phyloP scores from a whole-genome alignment of 345 rosid genomes.

The Gossypium bickii region DNA sequence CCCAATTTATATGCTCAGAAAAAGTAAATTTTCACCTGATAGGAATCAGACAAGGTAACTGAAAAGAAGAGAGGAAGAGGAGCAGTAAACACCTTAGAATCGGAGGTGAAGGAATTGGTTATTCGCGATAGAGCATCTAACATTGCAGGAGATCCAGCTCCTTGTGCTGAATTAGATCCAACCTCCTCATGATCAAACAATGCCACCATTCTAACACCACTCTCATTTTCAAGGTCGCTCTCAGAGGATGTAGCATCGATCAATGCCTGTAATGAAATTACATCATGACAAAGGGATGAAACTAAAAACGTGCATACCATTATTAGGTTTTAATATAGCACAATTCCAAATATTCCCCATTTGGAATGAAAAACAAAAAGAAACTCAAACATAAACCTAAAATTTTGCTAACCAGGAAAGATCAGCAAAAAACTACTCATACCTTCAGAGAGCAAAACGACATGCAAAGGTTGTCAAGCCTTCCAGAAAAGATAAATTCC shows the following conservation, averaged over 20 bases:
- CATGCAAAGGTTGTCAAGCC: slow-evolving; percentile 98
- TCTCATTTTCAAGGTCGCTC: slow-evolving; percentile 67
- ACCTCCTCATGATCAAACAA: slow-evolving; percentile 95
- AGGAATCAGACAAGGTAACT: not conserved
- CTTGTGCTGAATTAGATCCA: slow-evolving; percentile 93
- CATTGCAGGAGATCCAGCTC: slow-evolving; percentile 98
- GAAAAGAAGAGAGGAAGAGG: not conserved
- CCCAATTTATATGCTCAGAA: not conserved
- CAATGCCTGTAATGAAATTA: slow-evolving; percentile 53
- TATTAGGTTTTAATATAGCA: not conserved
- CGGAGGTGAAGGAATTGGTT: slow-evolving; percentile 64
- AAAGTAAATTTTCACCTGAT: not conserved
- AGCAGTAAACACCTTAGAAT: slow-evolving; percentile 52
- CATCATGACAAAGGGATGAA: slow-evolving; percentile 22
- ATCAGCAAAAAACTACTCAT: not conserved
- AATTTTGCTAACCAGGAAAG: not conserved
- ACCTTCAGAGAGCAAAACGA: slow-evolving; percentile 94
- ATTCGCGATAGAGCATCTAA: slow-evolving; percentile 81
- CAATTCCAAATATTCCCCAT: not conserved
- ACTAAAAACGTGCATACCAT: not conserved
- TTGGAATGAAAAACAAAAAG: slow-evolving; percentile 4
- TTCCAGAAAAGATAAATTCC: slow-evolving; percentile 90
- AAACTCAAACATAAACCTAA: not conserved
- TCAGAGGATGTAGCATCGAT: slow-evolving; percentile 73
- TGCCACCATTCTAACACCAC: slow-evolving; percentile 91